A percentile compares a stretch with the other conserved stretches of the same genome.
Evolutionary conservation across 1,284 basidiomycete genomes (phyloP).

Genomic region (Stereum hirsutum): DNA sequence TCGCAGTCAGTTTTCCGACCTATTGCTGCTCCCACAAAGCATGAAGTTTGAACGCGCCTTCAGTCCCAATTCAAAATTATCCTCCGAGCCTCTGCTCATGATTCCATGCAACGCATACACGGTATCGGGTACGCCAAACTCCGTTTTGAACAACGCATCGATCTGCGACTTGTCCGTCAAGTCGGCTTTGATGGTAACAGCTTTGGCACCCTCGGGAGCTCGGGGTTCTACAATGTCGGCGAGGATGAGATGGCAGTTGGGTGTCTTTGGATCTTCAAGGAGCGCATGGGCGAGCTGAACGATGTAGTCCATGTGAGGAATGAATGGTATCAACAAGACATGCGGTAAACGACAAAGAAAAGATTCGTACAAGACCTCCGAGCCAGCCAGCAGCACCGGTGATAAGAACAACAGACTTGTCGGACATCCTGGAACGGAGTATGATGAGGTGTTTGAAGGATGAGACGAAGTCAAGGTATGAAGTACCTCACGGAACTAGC

Average conservation of each 20-base stretch:
- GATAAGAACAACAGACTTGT: slow-evolving; percentile 34
- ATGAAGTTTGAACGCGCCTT: slow-evolving; percentile 27
- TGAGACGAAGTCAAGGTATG: too few species aligned
- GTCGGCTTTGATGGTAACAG: slow-evolving; percentile 28
- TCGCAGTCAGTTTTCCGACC: too few species aligned
- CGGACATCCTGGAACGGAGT: slow-evolving; percentile 1
- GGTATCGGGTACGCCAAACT: slow-evolving; percentile 31
- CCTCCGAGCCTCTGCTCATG: slow-evolving; percentile 63
- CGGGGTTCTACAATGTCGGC: slow-evolving; percentile 45
- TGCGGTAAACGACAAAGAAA: not conserved
- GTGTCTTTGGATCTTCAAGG: slow-evolving; percentile 23
- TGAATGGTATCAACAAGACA: not conserved
- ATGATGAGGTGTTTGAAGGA: too few species aligned
- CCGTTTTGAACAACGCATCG: slow-evolving; percentile 28
- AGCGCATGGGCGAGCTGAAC: slow-evolving; percentile 28
- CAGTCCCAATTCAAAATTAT: slow-evolving; percentile 52
- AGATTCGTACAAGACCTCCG: slow-evolving; percentile 26
- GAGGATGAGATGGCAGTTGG: slow-evolving; percentile 39
- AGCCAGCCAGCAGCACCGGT: slow-evolving; percentile 50
- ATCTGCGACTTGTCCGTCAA: slow-evolving; percentile 19
- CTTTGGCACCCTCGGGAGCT: slow-evolving; percentile 25
- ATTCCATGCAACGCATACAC: slow-evolving; percentile 57
- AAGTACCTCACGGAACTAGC: too few species aligned
- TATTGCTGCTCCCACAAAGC: too few species aligned
- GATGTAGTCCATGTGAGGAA: too few species aligned